These are phyloP conservation scores for Sporothrix globosa DNA, from an alignment of 2,329 filamentous ascomycete genomes.

Conservation along the genomic window DNA sequence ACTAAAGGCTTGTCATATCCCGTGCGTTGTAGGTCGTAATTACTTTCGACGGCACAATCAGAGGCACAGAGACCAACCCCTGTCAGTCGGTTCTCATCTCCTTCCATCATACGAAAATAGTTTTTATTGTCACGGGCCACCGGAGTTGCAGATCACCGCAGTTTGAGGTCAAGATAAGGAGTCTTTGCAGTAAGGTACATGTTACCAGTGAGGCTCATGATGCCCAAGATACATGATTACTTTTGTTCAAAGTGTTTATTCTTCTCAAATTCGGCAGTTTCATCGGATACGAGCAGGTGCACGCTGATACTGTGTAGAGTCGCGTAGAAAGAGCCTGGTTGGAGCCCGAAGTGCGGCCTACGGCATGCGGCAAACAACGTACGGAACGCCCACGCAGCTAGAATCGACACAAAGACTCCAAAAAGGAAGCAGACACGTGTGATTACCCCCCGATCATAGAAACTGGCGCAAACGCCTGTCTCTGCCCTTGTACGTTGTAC, in stretches of 20 bases:
- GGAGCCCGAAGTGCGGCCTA: too few relatives aligned
- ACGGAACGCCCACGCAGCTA: too few relatives aligned
- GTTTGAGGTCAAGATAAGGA: background rate
- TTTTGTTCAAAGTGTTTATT: too few relatives aligned
- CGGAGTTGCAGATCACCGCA: background rate
- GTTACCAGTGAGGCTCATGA: background rate
- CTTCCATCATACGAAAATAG: background rate
- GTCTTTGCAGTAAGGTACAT: too few relatives aligned
- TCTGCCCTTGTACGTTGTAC: conserved; percentile 1
- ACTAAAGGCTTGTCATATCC: background rate
- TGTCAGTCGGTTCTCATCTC: background rate
- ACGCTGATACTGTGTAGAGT: too few relatives aligned
- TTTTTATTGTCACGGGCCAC: background rate
- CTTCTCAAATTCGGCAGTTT: background rate
- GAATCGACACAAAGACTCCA: too few relatives aligned
- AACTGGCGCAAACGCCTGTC: too few relatives aligned
- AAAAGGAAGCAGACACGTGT: background rate
- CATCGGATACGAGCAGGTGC: too few relatives aligned
- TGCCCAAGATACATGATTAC: background rate
- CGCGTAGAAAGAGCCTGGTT: too few relatives aligned
- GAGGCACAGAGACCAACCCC: background rate
- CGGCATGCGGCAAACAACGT: too few relatives aligned
- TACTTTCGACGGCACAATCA: background rate
- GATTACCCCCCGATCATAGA: background rate
- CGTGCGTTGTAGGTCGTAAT: too few relatives aligned